Base-by-base conservation (phyloP, 2,329 filamentous ascomycete genomes). In the Fusarium albidum region DNA sequence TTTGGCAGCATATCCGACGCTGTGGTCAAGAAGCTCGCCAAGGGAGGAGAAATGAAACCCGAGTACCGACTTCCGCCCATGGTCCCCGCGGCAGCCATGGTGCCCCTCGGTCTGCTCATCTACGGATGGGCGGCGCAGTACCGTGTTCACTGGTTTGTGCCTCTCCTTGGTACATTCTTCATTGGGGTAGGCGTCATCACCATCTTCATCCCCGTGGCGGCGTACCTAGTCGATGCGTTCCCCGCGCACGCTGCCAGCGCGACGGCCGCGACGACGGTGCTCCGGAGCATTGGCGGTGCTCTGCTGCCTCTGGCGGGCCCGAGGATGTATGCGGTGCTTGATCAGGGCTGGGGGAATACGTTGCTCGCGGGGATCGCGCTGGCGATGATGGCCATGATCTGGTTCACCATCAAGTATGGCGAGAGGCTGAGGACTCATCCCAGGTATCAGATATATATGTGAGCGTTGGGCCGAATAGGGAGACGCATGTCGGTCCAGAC, bases 101-200 rank as follows among this genome's bases (percentile, higher is more conserved):
- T 68, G 1, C 57, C 66, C 4, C 40, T 64, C 2, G 64, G 68
- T 1, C 27, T 70, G 3, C 49, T 69, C 14, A 37, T 67, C 29
- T 69, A 69, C 18, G 66, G 61, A 0, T 69, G 66, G 68, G 58
- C 60, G 21, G 75, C 76, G 0, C 65, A 84, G n/a, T 73, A 77
- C 10, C 59, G 72, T n/a, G 71, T 79, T 2, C 79, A 81, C 48
- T 85, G 79, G 79, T 77, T 84, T 11, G 76, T 83, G 13, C 79
- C 80, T 1, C 79, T 81, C 44, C 70, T 79, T 6, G 75, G 73
- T 0, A 80, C 75, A 0, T 62, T 71, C 31, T 37, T 63, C 4
- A 39, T 82, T 25, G 80, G 79, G 3, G 49, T 74, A 2, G 73
- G 73, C 2, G 68, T 73, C 21, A 21, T 21, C 21, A 21, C 21